Conservation (phyloP, 2,329 filamentous ascomycete genomes). For the Calcarisporium arbuscula region DNA sequence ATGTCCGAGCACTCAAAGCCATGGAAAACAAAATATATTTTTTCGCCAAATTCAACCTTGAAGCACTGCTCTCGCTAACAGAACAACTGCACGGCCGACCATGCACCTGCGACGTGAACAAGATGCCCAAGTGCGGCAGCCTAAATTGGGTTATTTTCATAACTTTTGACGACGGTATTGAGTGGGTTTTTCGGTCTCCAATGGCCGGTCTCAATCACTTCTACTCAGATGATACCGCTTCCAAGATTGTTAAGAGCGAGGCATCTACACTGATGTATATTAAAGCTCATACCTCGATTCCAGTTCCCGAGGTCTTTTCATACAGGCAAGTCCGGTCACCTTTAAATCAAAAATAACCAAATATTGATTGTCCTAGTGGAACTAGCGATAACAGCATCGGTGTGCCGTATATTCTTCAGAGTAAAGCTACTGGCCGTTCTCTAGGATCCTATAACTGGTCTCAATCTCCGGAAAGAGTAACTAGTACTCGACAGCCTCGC, state of each 20-base stretch:
- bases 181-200: conserved; percentile 12
- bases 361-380: conserved; percentile 4
- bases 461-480: conserved; percentile 4
- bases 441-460: conserved; percentile 12
- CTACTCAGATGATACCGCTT: conserved; percentile 5
- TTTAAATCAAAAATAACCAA: neutral
- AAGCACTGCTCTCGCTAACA: conserved; percentile 8
- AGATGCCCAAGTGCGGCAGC: conserved; percentile 5
- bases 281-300: conserved; percentile 6
- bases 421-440: conserved; percentile 9
- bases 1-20: too few relatives aligned
- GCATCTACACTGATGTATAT: conserved; percentile 10
- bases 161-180: conserved; percentile 10
- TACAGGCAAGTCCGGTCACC: conserved; percentile 5
- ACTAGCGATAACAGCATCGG: conserved; percentile 9
- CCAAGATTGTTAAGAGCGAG: conserved; percentile 12
- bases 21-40: neutral
- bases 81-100: conserved; percentile 4
- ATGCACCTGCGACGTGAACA: conserved; percentile 6
- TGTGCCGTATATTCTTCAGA: conserved; percentile 13
- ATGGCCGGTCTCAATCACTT: conserved; percentile 1
- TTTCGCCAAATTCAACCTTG: conserved; percentile 8
- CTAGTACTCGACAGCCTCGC: conserved; percentile 2
- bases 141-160: conserved; percentile 11
- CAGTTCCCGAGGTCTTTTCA: conserved; percentile 11